These are phyloP conservation scores for Sequoia sempervirens DNA, from an alignment of 75 land plant genomes.

Conservation along the genomic window DNA sequence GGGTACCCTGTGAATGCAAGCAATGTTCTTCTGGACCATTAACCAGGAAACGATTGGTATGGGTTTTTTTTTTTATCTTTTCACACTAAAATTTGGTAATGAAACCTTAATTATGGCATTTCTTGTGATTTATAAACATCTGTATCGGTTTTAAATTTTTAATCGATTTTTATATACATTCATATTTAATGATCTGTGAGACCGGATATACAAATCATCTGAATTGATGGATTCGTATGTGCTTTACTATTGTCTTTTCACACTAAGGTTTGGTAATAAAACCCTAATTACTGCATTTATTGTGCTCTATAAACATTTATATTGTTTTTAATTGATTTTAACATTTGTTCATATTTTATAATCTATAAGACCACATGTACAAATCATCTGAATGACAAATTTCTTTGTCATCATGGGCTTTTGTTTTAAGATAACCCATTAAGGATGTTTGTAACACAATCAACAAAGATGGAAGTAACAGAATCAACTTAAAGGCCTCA, in stretches of 20 bases:
- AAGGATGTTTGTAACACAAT: neutral
- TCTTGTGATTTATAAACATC: neutral
- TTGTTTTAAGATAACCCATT: neutral
- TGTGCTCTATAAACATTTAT: too few species aligned
- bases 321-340: neutral
- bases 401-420: neutral
- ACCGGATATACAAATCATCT: too few species aligned
- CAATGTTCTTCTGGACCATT: constrained; percentile 43
- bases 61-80: constrained; percentile 1
- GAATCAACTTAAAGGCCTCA: neutral
- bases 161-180: too few species aligned
- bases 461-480: neutral
- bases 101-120: neutral
- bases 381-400: neutral
- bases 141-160: neutral
- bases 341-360: neutral
- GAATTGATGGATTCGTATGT: too few species aligned
- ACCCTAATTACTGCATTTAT: too few species aligned
- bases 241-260: too few species aligned
- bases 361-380: neutral
- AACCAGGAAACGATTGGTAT: constrained; percentile 24
- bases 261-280: too few species aligned
- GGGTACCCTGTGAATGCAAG: constrained; percentile 95
- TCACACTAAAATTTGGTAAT: neutral
- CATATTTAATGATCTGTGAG: too few species aligned